Conservation (phyloP, 1,139 yeast genomes). For the Hyphopichia fennica region DNA sequence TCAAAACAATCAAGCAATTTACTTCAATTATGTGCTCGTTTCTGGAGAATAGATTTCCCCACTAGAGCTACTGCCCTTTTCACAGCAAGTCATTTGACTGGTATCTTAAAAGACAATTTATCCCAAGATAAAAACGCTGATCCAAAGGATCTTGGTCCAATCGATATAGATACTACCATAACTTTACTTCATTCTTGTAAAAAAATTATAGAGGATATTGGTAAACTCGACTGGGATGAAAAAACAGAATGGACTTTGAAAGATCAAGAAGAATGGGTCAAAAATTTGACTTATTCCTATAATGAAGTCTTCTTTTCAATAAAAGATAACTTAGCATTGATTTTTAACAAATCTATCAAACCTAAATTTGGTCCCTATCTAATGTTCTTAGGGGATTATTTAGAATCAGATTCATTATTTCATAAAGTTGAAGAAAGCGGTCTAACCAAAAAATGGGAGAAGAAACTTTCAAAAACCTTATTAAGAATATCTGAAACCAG, state of each 20-base stretch:
- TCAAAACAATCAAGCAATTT: constrained; percentile 43
- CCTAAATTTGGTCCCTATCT: constrained; percentile 65
- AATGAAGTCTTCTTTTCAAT: constrained; percentile 49
- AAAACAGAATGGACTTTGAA: constrained; percentile 44
- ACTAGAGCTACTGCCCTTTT: constrained; percentile 54
- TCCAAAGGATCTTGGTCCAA: constrained; percentile 28
- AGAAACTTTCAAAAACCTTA: constrained; percentile 47
- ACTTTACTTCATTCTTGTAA: constrained; percentile 30
- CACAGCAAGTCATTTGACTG: constrained; percentile 52
- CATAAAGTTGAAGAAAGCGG: constrained; percentile 35
- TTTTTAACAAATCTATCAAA: constrained; percentile 49
- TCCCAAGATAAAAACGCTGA: constrained; percentile 14
- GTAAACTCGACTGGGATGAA: constrained; percentile 35
- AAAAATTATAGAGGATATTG: constrained; percentile 31
- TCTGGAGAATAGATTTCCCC: constrained; percentile 62
- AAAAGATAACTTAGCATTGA: constrained; percentile 40
- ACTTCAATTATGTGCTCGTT: constrained; percentile 45
- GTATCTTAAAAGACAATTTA: constrained; percentile 34
- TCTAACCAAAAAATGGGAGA: constrained; percentile 51
- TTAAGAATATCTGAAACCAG: constrained; percentile 55
- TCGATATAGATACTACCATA: constrained; percentile 27
- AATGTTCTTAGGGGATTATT: constrained; percentile 48
- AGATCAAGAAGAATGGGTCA: constrained; percentile 55
- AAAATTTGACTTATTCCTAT: constrained; percentile 49
- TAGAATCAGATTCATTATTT: constrained; percentile 52